These are phyloP conservation scores for Colletotrichum destructivum DNA, from an alignment of 2,329 filamentous ascomycete genomes.

Conservation along the genomic window DNA sequence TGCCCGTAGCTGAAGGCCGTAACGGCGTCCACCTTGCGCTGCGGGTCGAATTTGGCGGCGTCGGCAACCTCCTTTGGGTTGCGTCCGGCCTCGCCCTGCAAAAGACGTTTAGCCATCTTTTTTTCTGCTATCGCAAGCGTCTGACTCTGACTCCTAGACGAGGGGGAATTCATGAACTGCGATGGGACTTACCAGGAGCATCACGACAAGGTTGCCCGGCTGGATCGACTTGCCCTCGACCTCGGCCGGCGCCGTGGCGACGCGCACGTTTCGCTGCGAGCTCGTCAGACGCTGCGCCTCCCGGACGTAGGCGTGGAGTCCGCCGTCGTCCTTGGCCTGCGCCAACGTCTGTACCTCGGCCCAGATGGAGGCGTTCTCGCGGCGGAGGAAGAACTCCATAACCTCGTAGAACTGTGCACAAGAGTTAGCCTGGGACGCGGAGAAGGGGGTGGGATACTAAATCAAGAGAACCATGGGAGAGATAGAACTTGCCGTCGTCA, in stretches of 20 bases:
- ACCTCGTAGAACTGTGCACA: constrained; percentile 60
- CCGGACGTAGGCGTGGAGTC: constrained; percentile 55
- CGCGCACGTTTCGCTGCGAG: constrained; percentile 56
- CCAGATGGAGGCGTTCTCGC: constrained; percentile 59
- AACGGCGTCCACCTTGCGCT: constrained; percentile 57
- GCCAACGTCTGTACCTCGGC: constrained; percentile 58
- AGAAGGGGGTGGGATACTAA: background rate
- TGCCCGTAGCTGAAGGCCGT: constrained; percentile 62
- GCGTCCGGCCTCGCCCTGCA: constrained; percentile 55
- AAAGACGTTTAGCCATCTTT: constrained; percentile 37
- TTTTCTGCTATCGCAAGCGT: background rate
- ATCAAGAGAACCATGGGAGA: background rate
- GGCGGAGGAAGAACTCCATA: constrained; percentile 58
- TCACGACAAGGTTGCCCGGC: constrained; percentile 57
- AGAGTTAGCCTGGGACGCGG: background rate
- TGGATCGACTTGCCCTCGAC: constrained; percentile 57
- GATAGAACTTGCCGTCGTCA: constrained; percentile 53
- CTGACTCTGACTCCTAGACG: background rate
- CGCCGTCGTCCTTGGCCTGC: constrained; percentile 52
- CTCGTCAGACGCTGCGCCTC: constrained; percentile 60
- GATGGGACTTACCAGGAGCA: constrained; percentile 55
- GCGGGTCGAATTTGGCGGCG: constrained; percentile 58
- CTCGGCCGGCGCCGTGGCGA: constrained; percentile 52
- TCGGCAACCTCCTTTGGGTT: constrained; percentile 56
- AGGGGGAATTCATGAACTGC: background rate